These are phyloP conservation scores for Aspergillus ruber DNA, from an alignment of 2,329 filamentous ascomycete genomes.

Conservation along the genomic window DNA sequence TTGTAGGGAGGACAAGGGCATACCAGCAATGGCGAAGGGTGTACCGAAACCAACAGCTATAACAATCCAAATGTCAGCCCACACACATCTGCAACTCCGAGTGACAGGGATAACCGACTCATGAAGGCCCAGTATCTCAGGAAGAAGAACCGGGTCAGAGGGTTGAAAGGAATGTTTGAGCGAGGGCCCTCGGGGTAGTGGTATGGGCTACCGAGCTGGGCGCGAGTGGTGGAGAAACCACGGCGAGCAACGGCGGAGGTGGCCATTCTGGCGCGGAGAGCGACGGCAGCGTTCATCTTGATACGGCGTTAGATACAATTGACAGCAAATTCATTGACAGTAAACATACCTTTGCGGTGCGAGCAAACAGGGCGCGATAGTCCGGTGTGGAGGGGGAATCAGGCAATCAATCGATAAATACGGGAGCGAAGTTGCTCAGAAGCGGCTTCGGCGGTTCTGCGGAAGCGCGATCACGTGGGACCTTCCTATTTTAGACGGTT, in stretches of 20 bases:
- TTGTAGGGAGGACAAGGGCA: conserved; percentile 22
- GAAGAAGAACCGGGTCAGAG: conserved; percentile 77
- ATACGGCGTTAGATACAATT: conserved; percentile 36
- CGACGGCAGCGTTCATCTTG: conserved; percentile 72
- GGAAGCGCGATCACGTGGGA: conserved; percentile 11
- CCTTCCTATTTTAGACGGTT: conserved; percentile 7
- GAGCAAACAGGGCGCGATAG: conserved; percentile 1
- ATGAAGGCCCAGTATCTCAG: conserved; percentile 77
- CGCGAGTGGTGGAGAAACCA: conserved; percentile 86
- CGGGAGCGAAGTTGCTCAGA: conserved; percentile 9
- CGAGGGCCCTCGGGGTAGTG: conserved; percentile 97
- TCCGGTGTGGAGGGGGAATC: conserved; percentile 13
- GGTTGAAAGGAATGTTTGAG: conserved; percentile 96
- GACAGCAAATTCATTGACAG: not conserved
- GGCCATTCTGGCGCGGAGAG: conserved; percentile 57
- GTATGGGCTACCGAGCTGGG: conserved; percentile 82
- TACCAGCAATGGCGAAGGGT: conserved; percentile 60
- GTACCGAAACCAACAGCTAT: conserved; percentile 52
- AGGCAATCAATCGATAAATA: conserved; percentile 17
- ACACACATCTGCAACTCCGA: conserved; percentile 2
- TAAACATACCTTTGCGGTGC: conserved; percentile 26
- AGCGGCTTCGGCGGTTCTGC: conserved; percentile 6
- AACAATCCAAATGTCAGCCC: conserved; percentile 31
- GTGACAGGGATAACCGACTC: conserved; percentile 43
- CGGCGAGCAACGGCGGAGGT: conserved; percentile 72